phyloP scores from a whole-genome alignment of 2,329 filamentous ascomycete genomes.

The Exophiala lecanii-corni region DNA sequence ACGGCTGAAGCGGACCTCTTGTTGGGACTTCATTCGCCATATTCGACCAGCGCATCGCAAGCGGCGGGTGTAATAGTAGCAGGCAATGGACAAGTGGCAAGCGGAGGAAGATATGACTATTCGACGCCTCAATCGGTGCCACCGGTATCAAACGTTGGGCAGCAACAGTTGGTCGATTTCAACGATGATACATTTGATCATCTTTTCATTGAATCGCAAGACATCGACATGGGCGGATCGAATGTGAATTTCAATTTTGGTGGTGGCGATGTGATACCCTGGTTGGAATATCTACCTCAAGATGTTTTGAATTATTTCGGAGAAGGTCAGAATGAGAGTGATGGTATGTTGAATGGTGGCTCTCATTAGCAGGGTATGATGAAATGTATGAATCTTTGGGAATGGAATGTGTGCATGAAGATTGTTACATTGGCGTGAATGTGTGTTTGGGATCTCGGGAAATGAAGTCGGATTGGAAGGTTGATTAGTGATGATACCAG shows the following conservation, averaged over 20 bases:
- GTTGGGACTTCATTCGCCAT: constrained; percentile 48
- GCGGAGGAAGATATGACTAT: constrained; percentile 1
- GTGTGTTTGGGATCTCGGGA: too few species aligned
- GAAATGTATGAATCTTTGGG: too few species aligned
- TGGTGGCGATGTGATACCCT: constrained; percentile 66
- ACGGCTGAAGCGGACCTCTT: constrained; percentile 46
- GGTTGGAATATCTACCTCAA: constrained; percentile 68
- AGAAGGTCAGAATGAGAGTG: constrained; percentile 24
- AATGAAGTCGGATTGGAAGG: too few species aligned
- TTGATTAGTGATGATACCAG: too few species aligned
- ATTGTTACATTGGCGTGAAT: too few species aligned
- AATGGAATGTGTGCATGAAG: too few species aligned
- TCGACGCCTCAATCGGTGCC: constrained; percentile 10
- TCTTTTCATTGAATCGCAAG: constrained; percentile 71
- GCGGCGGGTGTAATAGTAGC: neutral
- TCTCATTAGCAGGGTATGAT: too few species aligned
- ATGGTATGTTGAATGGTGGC: neutral
- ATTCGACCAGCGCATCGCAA: constrained; percentile 17
- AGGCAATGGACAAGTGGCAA: neutral
- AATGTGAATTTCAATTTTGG: constrained; percentile 33
- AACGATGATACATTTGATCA: constrained; percentile 29
- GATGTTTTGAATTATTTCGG: constrained; percentile 58
- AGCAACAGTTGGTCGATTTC: constrained; percentile 6
- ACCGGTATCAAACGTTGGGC: neutral
- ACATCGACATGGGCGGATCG: constrained; percentile 59